Percentiles rank a stretch among this genome's conserved stretches.
Conservation (phyloP, 495 filamentous ascomycete genomes). For the Xylaria venustula region DNA sequence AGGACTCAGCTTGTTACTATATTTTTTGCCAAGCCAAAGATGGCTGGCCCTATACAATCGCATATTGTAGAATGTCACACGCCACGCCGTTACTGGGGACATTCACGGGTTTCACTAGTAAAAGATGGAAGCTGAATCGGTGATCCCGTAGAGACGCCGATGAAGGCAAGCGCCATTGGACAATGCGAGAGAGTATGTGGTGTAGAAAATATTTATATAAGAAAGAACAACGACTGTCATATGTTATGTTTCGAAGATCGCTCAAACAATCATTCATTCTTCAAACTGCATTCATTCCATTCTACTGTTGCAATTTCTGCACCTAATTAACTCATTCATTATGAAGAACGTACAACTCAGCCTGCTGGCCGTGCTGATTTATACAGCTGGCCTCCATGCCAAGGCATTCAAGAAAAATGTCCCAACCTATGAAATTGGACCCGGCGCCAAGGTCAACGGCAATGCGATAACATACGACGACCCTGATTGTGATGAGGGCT, state of each 20-base stretch:
- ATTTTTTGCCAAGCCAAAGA: not conserved
- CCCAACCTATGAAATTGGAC: not conserved
- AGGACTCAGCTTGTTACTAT: not conserved
- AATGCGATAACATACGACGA: not conserved
- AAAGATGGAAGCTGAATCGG: not conserved
- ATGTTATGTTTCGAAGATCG: no score
- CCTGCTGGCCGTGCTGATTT: not conserved
- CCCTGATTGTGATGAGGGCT: not conserved
- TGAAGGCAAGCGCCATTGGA: no score
- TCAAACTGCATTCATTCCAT: not conserved
- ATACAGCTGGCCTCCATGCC: not conserved
- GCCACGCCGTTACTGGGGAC: not conserved
- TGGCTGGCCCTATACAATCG: not conserved
- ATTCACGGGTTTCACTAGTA: not conserved
- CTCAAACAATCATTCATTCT: not conserved
- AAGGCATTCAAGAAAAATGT: not conserved
- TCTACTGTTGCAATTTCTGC: not conserved
- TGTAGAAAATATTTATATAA: no score
- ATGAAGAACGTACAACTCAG: conserved; percentile 7
- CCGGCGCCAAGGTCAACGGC: not conserved
- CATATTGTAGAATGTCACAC: not conserved
- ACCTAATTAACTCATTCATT: not conserved
- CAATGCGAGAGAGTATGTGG: not conserved
- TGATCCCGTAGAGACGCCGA: not conserved
- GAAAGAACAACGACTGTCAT: not conserved